Evolutionary conservation across 148 eudicot species (phyloP).

Genomic region (Silene uniflora): DNA sequence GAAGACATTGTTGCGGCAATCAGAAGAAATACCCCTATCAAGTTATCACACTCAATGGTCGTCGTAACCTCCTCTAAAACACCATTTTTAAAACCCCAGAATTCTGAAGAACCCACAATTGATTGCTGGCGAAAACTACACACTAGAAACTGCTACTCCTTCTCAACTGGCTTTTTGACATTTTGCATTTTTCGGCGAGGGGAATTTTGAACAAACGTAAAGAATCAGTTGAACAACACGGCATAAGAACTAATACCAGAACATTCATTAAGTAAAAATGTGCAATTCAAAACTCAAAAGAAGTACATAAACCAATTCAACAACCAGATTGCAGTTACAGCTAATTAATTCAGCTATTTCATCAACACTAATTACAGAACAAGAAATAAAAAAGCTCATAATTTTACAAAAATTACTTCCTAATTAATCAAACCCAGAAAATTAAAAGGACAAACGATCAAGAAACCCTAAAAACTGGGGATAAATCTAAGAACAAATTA

Average conservation of each 20-base stretch:
- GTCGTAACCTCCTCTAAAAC: no score
- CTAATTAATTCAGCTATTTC: no score
- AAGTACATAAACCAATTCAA: no score
- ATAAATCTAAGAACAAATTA: slow-evolving; percentile 1
- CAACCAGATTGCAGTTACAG: no score
- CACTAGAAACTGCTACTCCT: no score
- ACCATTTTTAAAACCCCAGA: background rate
- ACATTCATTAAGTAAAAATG: background rate
- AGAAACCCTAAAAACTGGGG: background rate
- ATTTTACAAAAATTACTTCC: background rate
- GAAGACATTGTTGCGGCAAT: no score
- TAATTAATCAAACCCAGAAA: background rate
- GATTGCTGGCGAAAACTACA: background rate
- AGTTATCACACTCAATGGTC: no score
- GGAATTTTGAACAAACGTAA: background rate
- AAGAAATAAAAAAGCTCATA: background rate
- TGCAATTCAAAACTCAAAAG: background rate
- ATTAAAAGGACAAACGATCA: background rate
- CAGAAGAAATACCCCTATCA: no score
- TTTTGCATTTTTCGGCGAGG: background rate
- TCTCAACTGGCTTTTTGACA: no score
- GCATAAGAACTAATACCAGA: background rate
- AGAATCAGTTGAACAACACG: background rate
- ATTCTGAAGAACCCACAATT: background rate
- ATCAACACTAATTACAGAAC: background rate